Conservation (phyloP, 495 filamentous ascomycete species). For the Penicillium longicatenatum region DNA sequence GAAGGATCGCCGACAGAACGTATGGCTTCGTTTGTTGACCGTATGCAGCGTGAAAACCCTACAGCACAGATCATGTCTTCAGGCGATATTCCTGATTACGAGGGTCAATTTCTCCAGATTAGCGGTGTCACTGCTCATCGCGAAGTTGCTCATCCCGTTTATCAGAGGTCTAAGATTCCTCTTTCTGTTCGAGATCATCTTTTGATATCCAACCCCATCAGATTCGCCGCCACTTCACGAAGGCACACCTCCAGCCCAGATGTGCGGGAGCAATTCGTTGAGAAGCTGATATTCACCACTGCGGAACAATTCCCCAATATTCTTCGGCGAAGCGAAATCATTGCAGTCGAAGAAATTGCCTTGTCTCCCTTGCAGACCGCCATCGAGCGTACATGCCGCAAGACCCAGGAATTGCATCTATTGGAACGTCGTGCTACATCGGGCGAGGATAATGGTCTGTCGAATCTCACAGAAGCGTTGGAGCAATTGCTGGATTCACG, state of each 20-base stretch:
- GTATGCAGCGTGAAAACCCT: conserved; percentile 90
- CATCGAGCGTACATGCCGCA: conserved; percentile 86
- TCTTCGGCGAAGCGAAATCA: conserved; percentile 81
- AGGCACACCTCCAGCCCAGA: conserved; percentile 65
- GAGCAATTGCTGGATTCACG: conserved; percentile 68
- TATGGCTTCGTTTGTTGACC: conserved; percentile 81
- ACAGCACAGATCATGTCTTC: conserved; percentile 77
- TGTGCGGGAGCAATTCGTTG: conserved; percentile 70
- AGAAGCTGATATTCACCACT: conserved; percentile 85
- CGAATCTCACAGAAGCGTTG: conserved; percentile 70
- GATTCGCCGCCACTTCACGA: conserved; percentile 72
- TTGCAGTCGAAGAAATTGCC: conserved; percentile 62
- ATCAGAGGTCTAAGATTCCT: conserved; percentile 81
- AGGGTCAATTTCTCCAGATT: conserved; percentile 92
- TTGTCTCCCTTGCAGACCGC: conserved; percentile 81
- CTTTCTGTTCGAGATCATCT: conserved; percentile 80
- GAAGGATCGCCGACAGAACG: conserved; percentile 78
- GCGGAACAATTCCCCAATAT: conserved; percentile 91
- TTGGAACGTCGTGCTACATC: conserved; percentile 76
- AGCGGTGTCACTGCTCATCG: conserved; percentile 78
- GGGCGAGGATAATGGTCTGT: conserved; percentile 67
- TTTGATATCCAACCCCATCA: conserved; percentile 69
- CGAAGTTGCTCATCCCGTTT: conserved; percentile 82
- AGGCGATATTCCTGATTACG: conserved; percentile 74
- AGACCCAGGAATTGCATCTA: conserved; percentile 78